phyloP scores from a whole-genome alignment of 805 yeast genomes.

The Maudiozyma barnettii region DNA sequence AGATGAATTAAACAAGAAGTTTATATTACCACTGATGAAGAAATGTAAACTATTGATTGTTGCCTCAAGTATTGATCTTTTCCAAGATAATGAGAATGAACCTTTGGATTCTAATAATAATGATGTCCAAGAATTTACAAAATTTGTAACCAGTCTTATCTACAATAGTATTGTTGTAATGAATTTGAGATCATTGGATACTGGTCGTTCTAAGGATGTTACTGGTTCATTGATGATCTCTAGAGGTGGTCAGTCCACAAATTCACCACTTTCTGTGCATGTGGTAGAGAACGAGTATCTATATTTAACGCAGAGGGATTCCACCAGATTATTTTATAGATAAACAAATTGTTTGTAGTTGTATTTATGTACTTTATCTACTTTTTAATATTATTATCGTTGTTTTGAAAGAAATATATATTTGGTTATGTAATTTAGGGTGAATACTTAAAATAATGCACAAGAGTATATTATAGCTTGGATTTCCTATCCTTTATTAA shows the following conservation, averaged over 20 bases:
- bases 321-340: constrained; percentile 34
- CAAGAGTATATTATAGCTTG: background rate
- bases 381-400: background rate
- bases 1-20: constrained; percentile 19
- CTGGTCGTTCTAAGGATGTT: constrained; percentile 76
- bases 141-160: constrained; percentile 16
- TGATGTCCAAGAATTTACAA: constrained; percentile 19
- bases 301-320: constrained; percentile 49
- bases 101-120: constrained; percentile 6
- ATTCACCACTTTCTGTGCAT: constrained; percentile 9
- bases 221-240: constrained; percentile 62
- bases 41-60: constrained; percentile 22
- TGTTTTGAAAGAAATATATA: background rate
- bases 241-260: constrained; percentile 39
- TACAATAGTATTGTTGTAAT: constrained; percentile 28
- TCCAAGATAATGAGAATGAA: constrained; percentile 4
- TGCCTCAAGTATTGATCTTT: constrained; percentile 14
- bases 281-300: constrained; percentile 55
- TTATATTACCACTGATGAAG: constrained; percentile 20
- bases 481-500: constrained; percentile 37
- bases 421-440: background rate
- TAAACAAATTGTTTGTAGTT: constrained; percentile 9
- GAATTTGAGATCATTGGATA: constrained; percentile 55
- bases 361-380: background rate
- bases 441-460: background rate